Evolutionary conservation across 345 rosid species (phyloP).

Genomic region (Dimocarpus longan): DNA sequence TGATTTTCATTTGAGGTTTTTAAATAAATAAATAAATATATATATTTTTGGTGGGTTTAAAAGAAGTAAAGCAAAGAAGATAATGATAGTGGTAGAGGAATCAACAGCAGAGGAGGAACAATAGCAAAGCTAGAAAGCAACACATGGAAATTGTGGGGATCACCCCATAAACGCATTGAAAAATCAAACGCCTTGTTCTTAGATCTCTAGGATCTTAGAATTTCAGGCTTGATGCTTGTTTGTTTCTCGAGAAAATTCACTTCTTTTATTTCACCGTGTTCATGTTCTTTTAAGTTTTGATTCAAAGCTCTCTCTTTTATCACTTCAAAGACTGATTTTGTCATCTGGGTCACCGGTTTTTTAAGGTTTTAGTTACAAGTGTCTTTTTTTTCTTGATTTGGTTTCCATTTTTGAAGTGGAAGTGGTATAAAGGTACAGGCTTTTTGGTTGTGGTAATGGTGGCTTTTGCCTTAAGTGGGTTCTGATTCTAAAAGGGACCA

Average conservation of each 20-base stretch:
- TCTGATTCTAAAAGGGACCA: constrained; percentile 34
- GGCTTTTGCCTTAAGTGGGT: constrained; percentile 24
- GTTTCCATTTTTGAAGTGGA: constrained; percentile 14
- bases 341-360: constrained; percentile 36
- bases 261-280: constrained; percentile 28
- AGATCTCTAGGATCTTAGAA: constrained; percentile 95
- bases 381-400: neutral
- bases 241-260: constrained; percentile 57
- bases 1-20: constrained; percentile 5
- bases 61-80: constrained; percentile 22
- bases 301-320: constrained; percentile 30
- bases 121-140: constrained; percentile 22
- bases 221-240: constrained; percentile 45
- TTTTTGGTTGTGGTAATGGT: constrained; percentile 25
- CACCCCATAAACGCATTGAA: constrained; percentile 27
- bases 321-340: constrained; percentile 33
- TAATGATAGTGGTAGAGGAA: constrained; percentile 34
- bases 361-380: constrained; percentile 4
- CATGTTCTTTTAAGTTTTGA: constrained; percentile 33
- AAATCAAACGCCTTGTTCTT: constrained; percentile 38
- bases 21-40: neutral
- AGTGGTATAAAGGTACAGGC: constrained; percentile 9
- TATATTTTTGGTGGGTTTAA: constrained; percentile 2
- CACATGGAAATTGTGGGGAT: constrained; percentile 54
- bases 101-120: constrained; percentile 21